A percentile compares a stretch with the other conserved stretches of the same genome.
Evolutionary conservation across 2,329 filamentous ascomycete genomes (phyloP).

Genomic region (Neonectria magnoliae): DNA sequence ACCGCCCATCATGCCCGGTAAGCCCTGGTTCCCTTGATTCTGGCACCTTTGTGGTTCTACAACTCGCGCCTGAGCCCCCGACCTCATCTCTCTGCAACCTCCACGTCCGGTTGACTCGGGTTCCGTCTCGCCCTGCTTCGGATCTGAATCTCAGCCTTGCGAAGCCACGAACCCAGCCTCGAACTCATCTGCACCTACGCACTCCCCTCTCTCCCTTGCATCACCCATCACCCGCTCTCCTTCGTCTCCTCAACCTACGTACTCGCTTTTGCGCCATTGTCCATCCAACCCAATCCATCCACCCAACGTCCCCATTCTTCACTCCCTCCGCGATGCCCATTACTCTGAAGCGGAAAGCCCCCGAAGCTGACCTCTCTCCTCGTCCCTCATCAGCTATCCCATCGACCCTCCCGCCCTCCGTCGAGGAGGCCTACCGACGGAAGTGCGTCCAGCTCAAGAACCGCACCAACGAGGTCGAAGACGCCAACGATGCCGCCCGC

Average conservation of each 20-base stretch:
- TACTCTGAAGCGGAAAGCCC: constrained; percentile 48
- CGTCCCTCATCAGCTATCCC: constrained; percentile 58
- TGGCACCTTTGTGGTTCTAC: background rate
- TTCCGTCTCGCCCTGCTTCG: background rate
- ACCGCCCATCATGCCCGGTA: constrained; percentile 25
- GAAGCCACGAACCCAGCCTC: constrained; percentile 15
- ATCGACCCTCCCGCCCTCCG: constrained; percentile 80
- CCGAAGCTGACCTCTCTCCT: constrained; percentile 49
- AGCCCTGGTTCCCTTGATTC: constrained; percentile 7
- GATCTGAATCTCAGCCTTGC: constrained; percentile 9
- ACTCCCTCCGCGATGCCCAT: constrained; percentile 43
- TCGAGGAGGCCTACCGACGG: constrained; percentile 93
- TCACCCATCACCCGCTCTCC: constrained; percentile 7
- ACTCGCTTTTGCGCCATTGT: background rate
- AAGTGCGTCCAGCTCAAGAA: constrained; percentile 97
- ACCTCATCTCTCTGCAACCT: background rate
- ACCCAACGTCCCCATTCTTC: constrained; percentile 13
- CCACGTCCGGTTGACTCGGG: background rate
- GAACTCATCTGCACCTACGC: constrained; percentile 9
- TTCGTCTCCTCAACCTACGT: constrained; percentile 1
- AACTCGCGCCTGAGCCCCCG: background rate
- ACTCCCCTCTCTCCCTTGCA: constrained; percentile 9
- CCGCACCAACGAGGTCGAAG: constrained; percentile 90
- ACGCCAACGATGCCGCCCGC: constrained; percentile 86
- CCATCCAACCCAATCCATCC: background rate